Base-by-base conservation (phyloP, 1,284 basidiomycete genomes). In the Austroboletus novae-zelandiae region DNA sequence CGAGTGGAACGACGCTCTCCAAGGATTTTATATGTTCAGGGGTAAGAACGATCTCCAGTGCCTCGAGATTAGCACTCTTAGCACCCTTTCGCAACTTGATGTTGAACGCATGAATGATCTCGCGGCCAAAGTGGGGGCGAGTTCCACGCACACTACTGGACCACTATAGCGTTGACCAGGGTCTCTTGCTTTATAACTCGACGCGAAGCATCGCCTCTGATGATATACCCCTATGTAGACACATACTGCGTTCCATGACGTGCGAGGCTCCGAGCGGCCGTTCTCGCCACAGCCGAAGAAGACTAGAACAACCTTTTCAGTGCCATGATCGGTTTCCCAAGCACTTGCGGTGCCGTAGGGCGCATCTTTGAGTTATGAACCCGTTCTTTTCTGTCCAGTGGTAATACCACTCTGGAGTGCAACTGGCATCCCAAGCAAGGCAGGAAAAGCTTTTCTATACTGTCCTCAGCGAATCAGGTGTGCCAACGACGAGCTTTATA, bases 1-100 rank as follows among this genome's bases (percentile, higher is more conserved):
- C 68, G 58, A 78, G 76, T 1, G 71, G 66, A 7, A 70, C 34
- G 5, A 72, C 57, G 20, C 63, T 64, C 53, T 79, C 78, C 18
- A 80, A 47, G 45, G 65, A 67, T 50, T 67, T 58, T 51, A 81
- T 73, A 23, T 80, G 79, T 40, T 74, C 73, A 4, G 55, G 45
- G 10, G 68, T 71, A 25, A 81, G 69, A 1, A 61, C 54, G 34
- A 81, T 69, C 8, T 71, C 61, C 10, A 82, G 69, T 0, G 74
- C 76, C 48, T 78, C 70, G 48, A 81, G 61, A 60, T 82, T 81
- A 13, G 62, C 17, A 10, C 6, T 10, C 4, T 9, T n/a, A 50
- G 49, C n/a, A 13, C 18, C 15, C 30, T 50, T 20, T 41, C 31
- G 17, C 18, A 25, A 13, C 14, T n/a, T 27, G 43, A 41, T 15